Evolutionary conservation across 2,329 filamentous ascomycete genomes (phyloP), one percentile per base, ranked within the genome.

Genomic region (Xylaria arbuscula): DNA sequence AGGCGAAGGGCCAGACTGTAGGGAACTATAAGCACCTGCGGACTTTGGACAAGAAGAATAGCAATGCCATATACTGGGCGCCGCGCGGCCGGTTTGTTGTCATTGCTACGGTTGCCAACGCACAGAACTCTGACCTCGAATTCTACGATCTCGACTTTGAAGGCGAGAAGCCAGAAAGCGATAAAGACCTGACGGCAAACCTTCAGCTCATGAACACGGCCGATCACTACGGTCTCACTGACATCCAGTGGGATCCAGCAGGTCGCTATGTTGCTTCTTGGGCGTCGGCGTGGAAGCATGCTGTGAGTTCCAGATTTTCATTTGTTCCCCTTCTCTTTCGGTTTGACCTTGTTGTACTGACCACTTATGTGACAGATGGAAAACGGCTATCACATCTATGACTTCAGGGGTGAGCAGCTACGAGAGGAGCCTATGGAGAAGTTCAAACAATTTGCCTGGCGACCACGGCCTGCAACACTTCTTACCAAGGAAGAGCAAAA

Each of bases 51-150:
- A 98, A 98, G 90, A 98, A 98, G 90, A 98, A 97, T 84, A 97
- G 92, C 88, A 99, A 99, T 79, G 94, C 93, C 73, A 99, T 99
- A 78, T 98, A 98, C 89, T 99, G 96, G 96, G 97, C 94, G 22
- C 96, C 96, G 28, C 93, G 91, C 81, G 96, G 96, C 62, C 91
- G 96, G 57, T 99, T 99, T 78, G 95, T 98, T 45, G 91, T 98
- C 55, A 90, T 99, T 64, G 96, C 94, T 62, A 97, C 96, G 11
- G 93, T 99, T 62, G 90, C 93, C 82, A 98, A 94, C 77, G 91
- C 94, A 79, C 93, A 97, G 82, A 95, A 91, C 83, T 97, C 93
- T 72, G 96, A 99, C 72, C 89, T 99, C 68, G 96, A 99, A 79
- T 99, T 99, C 85, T 98, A 91, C 85, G 96, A 99, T 79, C 87